Base-by-base conservation (phyloP, 129 eudicot species). In the Apium graveolens region DNA sequence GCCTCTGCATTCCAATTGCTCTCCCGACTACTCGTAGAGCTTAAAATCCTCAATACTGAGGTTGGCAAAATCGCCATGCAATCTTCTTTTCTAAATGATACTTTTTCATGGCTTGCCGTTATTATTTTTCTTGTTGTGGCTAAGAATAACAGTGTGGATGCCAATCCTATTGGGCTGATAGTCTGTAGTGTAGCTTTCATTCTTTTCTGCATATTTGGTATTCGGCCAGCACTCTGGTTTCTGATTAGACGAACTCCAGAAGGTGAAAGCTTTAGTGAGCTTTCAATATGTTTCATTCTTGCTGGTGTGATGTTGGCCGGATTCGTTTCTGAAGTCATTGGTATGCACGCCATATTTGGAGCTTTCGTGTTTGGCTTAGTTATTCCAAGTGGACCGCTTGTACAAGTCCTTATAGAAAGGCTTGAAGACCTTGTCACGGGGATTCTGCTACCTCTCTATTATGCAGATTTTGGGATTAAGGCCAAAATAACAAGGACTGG, bases 1-100 rank as follows among this genome's bases (percentile, higher is more conserved):
- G 74, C 55, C 69, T 79, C 86, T 3, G 83, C 86, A 0, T 78
- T 83, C 74, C 86, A 82, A 8, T 76, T 83, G 43, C 83, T 79
- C 27, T 71, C 83, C 11, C 80, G 86, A 11, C 57, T 79, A 76
- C 76, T 83, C 5, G 66, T 82, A 34, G 86, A 83, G 71, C 82
- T 83, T 49, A 75, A 78, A 26, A 79, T 83, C 49, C 76, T 79
- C 31, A 60, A 78, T 62, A 70, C 45, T 7, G 78, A 82, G 5
- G 60, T 82, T 3, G 85, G 85, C 1, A 82, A 35, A 21, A 37
- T 74, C 3, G 78, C 85, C 78, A 32, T 77, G 81, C 45, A 80
- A 21, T 76, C 81, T 14, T 76, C 85, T 34, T 11, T 78, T 74
- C 12, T 82, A 51, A 82, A 78, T 8, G 81, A 82, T 26, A 6